A percentile compares a stretch with the other conserved stretches of the same genome.
phyloP scores from a whole-genome alignment of 768 basidiomycete species.

The Leccinum subgranulosum region DNA sequence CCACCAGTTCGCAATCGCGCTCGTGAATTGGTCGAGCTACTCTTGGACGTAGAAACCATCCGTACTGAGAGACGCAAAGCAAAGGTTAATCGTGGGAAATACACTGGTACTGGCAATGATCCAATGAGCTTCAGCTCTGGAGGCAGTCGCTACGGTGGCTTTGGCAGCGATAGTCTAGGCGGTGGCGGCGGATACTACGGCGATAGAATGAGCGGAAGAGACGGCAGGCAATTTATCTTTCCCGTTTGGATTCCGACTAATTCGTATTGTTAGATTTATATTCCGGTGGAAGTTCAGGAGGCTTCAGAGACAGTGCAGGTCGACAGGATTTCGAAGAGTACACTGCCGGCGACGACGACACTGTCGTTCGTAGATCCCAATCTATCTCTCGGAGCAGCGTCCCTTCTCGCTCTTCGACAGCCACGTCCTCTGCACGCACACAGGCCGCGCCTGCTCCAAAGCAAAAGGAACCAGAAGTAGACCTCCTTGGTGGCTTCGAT shows the following conservation, averaged over 20 bases:
- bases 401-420: constrained; percentile 29
- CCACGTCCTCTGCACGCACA: constrained; percentile 39
- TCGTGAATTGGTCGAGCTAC: constrained; percentile 86
- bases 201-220: constrained; percentile 37
- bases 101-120: constrained; percentile 84
- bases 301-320: constrained; percentile 58
- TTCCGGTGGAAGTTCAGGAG: constrained; percentile 45
- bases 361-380: constrained; percentile 36
- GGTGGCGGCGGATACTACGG: constrained; percentile 41
- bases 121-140: constrained; percentile 60
- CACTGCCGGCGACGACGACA: constrained; percentile 94
- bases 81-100: constrained; percentile 87
- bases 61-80: constrained; percentile 89
- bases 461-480: constrained; percentile 52
- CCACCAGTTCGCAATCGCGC: constrained; percentile 87
- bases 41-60: constrained; percentile 89
- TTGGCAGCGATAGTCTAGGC: constrained; percentile 53
- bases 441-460: constrained; percentile 31
- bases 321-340: constrained; percentile 85
- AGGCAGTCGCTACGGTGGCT: constrained; percentile 64
- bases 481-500: constrained; percentile 75
- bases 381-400: constrained; percentile 34
- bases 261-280: constrained; percentile 32
- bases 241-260: constrained; percentile 4
- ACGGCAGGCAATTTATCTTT: constrained; percentile 32